A percentile compares a stretch with the other conserved stretches of the same genome.
These are phyloP conservation scores for Colletotrichum lentis DNA, from an alignment of 2,329 filamentous ascomycete species.

Conservation along the genomic window DNA sequence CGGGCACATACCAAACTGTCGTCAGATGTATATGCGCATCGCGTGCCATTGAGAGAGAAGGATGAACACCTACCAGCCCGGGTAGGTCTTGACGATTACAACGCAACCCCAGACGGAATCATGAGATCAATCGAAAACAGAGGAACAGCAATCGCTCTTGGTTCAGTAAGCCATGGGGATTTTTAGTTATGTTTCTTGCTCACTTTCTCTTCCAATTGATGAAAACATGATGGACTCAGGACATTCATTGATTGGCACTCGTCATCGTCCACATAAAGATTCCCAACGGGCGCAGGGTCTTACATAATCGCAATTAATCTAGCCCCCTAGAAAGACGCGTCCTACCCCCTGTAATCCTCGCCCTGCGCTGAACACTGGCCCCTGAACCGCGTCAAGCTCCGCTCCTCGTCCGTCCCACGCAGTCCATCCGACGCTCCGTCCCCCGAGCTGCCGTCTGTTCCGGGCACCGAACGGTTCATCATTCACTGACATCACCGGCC, in stretches of 20 bases:
- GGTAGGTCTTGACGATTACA: not conserved
- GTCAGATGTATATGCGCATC: conserved; percentile 48
- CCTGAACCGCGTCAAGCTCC: conserved; percentile 38
- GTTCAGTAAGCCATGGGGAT: not conserved
- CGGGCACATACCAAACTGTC: conserved; percentile 47
- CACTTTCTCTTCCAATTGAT: not conserved
- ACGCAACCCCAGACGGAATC: not conserved
- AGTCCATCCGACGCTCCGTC: conserved; percentile 9
- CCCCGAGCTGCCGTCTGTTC: conserved; percentile 10
- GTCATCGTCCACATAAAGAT: not conserved
- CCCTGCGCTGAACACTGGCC: conserved; percentile 8
- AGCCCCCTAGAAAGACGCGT: conserved; percentile 20
- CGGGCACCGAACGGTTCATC: conserved; percentile 14
- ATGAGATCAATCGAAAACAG: not conserved
- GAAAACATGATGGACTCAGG: not conserved
- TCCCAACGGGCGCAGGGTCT: not conserved
- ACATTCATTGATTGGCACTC: not conserved
- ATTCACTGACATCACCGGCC: conserved; percentile 17
- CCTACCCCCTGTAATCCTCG: not conserved
- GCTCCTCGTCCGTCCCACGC: not conserved
- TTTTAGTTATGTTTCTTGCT: not conserved
- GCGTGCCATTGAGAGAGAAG: conserved; percentile 42
- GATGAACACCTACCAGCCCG: not conserved
- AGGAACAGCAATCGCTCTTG: not conserved
- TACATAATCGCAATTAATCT: conserved; percentile 17